Evolutionary conservation across 345 rosid species (phyloP).

Genomic region (Microcos paniculata): DNA sequence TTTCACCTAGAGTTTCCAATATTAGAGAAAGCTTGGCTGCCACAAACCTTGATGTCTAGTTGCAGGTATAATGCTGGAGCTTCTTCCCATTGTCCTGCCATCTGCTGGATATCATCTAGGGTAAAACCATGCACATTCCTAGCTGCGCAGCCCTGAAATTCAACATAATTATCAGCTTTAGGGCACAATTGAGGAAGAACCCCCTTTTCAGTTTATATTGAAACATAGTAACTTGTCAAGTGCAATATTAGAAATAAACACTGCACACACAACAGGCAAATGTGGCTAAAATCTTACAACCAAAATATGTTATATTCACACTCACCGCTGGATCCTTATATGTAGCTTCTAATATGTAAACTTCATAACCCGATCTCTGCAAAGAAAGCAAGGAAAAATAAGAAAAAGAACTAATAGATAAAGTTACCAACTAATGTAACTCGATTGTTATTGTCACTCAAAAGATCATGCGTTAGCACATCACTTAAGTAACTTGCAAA

Average conservation of each 20-base stretch:
- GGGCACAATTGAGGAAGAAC: not conserved
- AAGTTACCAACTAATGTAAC: not conserved
- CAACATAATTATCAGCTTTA: constrained; percentile 20
- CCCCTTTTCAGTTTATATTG: constrained; percentile 14
- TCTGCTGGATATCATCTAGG: constrained; percentile 69
- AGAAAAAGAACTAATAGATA: constrained; percentile 19
- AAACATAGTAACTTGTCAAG: not conserved
- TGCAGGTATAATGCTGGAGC: constrained; percentile 74
- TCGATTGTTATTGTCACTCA: not conserved
- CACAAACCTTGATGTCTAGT: constrained; percentile 72
- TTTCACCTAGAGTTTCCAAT: constrained; percentile 16
- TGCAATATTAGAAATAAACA: constrained; percentile 10
- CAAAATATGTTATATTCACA: constrained; percentile 2
- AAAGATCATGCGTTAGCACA: not conserved
- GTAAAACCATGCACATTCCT: constrained; percentile 89
- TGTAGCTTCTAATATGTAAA: constrained; percentile 76
- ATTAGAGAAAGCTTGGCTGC: constrained; percentile 4
- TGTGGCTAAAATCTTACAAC: not conserved
- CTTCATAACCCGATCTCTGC: constrained; percentile 97
- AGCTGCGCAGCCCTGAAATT: constrained; percentile 92
- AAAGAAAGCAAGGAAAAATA: constrained; percentile 29
- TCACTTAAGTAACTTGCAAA: not conserved
- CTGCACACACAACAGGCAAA: not conserved
- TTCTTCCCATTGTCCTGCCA: constrained; percentile 89
- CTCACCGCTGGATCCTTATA: constrained; percentile 92